Percentiles rank a stretch among this genome's conserved stretches.
Conservation (phyloP, 2,329 filamentous ascomycete species). For the Grosmannia huntii region DNA sequence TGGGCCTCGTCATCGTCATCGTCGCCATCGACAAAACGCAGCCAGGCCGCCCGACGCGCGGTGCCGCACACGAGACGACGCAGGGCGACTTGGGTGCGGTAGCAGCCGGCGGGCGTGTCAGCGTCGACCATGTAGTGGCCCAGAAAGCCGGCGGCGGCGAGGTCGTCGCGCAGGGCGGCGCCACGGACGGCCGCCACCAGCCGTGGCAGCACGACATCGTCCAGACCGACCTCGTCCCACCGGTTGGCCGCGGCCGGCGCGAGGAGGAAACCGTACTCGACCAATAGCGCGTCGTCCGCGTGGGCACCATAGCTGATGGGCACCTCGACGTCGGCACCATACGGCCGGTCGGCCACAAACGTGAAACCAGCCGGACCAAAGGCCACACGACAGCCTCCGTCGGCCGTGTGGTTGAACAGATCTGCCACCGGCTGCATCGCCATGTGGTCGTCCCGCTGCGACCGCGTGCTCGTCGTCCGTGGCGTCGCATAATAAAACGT, state of each 20-base stretch:
- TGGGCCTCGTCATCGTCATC: slow-evolving; percentile 1
- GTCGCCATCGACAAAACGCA: slow-evolving; percentile 6
- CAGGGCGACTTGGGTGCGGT: slow-evolving; percentile 15
- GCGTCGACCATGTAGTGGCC: slow-evolving; percentile 15
- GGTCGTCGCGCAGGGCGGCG: slow-evolving; percentile 5
- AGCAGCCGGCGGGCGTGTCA: slow-evolving; percentile 14
- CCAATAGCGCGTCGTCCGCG: slow-evolving; percentile 58
- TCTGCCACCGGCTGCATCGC: slow-evolving; percentile 60
- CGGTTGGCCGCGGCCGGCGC: slow-evolving; percentile 22
- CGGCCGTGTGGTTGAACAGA: slow-evolving; percentile 46
- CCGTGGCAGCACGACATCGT: slow-evolving; percentile 28
- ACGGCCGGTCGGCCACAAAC: slow-evolving; percentile 36
- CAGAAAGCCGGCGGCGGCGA: slow-evolving; percentile 12
- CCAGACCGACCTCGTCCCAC: slow-evolving; percentile 35
- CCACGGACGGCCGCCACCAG: neutral
- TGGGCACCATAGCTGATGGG: slow-evolving; percentile 58
- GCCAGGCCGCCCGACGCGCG: slow-evolving; percentile 8
- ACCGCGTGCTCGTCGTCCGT: slow-evolving; percentile 26
- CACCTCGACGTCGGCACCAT: slow-evolving; percentile 49
- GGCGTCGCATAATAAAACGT: slow-evolving; percentile 45
- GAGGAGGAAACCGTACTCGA: slow-evolving; percentile 47
- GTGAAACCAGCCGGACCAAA: slow-evolving; percentile 39
- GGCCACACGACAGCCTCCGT: slow-evolving; percentile 36
- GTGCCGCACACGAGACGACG: slow-evolving; percentile 10
- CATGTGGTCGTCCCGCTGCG: slow-evolving; percentile 43